A percentile compares a stretch with the other conserved stretches of the same genome.
Conservation (phyloP, 441 rosid genomes). For the Erodium trifolium region DNA sequence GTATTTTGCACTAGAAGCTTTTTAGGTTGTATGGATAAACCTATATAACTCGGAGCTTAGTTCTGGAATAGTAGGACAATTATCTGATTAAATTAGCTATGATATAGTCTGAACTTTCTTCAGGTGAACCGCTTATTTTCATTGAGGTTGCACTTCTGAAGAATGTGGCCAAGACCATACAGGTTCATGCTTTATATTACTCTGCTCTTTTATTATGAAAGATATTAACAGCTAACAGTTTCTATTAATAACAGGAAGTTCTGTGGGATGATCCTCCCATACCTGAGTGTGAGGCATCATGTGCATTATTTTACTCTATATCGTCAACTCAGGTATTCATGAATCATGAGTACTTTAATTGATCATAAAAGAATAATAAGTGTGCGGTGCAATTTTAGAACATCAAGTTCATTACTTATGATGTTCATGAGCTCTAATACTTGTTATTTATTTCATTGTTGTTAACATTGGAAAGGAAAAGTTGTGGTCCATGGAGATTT, state of each 20-base stretch:
- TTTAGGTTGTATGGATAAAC: neutral
- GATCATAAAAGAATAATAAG: neutral
- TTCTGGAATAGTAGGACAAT: neutral
- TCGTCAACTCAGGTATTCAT: constrained; percentile 77
- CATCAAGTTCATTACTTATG: neutral
- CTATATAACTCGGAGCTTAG: neutral
- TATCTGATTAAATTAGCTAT: neutral
- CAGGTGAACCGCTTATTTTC: constrained; percentile 95
- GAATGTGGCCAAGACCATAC: constrained; percentile 69
- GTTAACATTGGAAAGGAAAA: neutral
- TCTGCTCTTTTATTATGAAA: constrained; percentile 4
- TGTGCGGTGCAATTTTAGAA: neutral
- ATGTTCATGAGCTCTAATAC: neutral
- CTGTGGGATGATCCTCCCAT: constrained; percentile 88
- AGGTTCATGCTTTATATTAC: constrained; percentile 33
- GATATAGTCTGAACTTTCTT: constrained; percentile 5
- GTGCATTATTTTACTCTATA: constrained; percentile 91
- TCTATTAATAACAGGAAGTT: constrained; percentile 49
- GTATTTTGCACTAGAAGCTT: neutral
- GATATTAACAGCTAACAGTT: constrained; percentile 5
- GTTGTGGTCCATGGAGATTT: neutral
- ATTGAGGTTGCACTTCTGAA: constrained; percentile 91
- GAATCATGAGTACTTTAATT: neutral
- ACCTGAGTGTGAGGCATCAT: constrained; percentile 63
- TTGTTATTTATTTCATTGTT: neutral